Evolutionary conservation across 2,329 filamentous ascomycete species (phyloP).

Genomic region (Byssoonygena ceratinophila): DNA sequence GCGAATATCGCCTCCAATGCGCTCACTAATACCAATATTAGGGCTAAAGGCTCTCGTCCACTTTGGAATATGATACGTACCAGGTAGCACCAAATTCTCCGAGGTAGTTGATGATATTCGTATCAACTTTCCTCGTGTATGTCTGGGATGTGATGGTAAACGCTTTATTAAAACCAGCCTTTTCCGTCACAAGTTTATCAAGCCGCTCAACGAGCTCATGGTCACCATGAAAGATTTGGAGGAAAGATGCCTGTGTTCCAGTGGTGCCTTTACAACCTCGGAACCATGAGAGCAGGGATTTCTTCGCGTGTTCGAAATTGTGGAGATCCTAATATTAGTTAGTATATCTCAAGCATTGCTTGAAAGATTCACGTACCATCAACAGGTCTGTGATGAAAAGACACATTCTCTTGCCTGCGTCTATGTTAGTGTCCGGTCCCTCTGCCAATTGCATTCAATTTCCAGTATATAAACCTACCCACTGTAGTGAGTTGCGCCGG

Average conservation of each 20-base stretch:
- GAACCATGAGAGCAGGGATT: conserved; percentile 5
- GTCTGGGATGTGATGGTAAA: conserved; percentile 62
- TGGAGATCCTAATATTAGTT: conserved; percentile 3
- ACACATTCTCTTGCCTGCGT: conserved; percentile 8
- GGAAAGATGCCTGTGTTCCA: conserved; percentile 67
- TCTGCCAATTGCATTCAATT: not conserved
- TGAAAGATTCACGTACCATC: not conserved
- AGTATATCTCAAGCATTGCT: not conserved
- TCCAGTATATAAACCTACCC: conserved; percentile 38
- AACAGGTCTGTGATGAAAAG: conserved; percentile 8
- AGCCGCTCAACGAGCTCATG: conserved; percentile 51
- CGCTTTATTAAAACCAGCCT: conserved; percentile 52
- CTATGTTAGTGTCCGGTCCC: not conserved
- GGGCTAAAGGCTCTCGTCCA: too few species aligned
- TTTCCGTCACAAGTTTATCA: conserved; percentile 53
- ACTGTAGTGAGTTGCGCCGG: conserved; percentile 53
- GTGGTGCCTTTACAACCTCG: conserved; percentile 57
- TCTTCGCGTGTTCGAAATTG: conserved; percentile 6
- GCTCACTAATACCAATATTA: conserved; percentile 34
- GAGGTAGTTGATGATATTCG: conserved; percentile 69
- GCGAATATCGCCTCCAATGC: conserved; percentile 64
- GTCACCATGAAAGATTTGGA: conserved; percentile 56
- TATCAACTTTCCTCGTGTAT: conserved; percentile 72
- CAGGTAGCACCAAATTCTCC: conserved; percentile 65
- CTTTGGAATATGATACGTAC: not conserved